phyloP scores from a whole-genome alignment of 2,329 filamentous ascomycete species.

The Claviceps digitariae region DNA sequence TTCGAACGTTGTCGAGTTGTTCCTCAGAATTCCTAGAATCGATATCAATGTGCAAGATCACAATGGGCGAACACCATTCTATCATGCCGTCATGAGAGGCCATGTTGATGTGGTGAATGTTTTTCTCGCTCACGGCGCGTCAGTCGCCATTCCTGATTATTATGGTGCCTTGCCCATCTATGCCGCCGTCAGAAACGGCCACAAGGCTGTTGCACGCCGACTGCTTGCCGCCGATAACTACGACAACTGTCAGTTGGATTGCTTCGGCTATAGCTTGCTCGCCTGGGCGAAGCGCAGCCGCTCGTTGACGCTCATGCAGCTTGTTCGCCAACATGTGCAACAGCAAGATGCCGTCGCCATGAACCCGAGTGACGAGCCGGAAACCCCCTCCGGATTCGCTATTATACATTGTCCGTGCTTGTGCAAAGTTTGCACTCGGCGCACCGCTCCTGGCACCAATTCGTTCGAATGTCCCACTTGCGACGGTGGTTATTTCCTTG shows the following conservation, averaged over 20 bases:
- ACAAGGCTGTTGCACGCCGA: not conserved
- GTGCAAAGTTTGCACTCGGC: conserved; percentile 8
- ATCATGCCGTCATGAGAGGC: conserved; percentile 1
- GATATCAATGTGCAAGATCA: conserved; percentile 1
- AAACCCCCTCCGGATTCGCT: too few relatives aligned
- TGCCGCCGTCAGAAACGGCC: conserved; percentile 4
- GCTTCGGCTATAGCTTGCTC: conserved; percentile 2
- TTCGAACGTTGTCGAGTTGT: conserved; percentile 1
- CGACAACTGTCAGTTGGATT: not conserved
- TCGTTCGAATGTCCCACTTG: conserved; percentile 6
- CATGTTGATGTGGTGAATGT: not conserved
- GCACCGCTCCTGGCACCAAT: conserved; percentile 1
- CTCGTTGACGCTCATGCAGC: not conserved
- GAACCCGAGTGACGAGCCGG: not conserved
- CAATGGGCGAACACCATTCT: conserved; percentile 3
- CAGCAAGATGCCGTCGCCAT: not conserved
- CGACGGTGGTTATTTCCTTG: conserved; percentile 7
- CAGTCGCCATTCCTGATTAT: not conserved
- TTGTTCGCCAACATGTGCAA: not conserved
- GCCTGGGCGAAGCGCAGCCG: conserved; percentile 5
- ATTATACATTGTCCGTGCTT: not conserved
- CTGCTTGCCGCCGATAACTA: not conserved
- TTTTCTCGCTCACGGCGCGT: not conserved
- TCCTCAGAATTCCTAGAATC: not conserved
- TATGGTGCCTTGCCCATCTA: conserved; percentile 1